Conservation (phyloP, 192 early-diverging fungal species). For the Dissophora globulifera region DNA sequence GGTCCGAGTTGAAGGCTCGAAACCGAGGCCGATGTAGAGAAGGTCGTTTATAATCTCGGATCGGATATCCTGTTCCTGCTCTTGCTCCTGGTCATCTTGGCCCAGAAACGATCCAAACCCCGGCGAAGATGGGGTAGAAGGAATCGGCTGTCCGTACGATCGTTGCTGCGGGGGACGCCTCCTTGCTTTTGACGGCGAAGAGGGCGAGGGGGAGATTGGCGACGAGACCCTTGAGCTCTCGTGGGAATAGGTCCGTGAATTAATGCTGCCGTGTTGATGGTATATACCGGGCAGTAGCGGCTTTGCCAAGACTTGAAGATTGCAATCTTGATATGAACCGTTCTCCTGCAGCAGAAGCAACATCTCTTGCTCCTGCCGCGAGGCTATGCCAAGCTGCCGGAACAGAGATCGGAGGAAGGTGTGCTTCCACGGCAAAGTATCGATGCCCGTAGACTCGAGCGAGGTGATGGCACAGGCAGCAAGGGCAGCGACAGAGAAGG, state of each 20-base stretch:
- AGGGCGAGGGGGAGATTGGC: slow-evolving; percentile 26
- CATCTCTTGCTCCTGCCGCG: slow-evolving; percentile 49
- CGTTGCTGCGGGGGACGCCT: slow-evolving; percentile 20
- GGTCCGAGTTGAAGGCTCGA: slow-evolving; percentile 40
- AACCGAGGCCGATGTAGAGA: slow-evolving; percentile 48
- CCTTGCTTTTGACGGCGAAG: slow-evolving; percentile 22
- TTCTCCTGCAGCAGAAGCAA: slow-evolving; percentile 37
- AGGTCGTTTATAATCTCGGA: slow-evolving; percentile 48
- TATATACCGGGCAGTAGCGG: slow-evolving; percentile 28
- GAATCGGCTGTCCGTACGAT: slow-evolving; percentile 2
- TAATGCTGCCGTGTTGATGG: background rate
- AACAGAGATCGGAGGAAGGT: slow-evolving; percentile 40
- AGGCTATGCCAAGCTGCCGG: slow-evolving; percentile 34
- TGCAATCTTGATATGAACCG: slow-evolving; percentile 45
- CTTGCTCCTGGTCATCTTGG: slow-evolving; percentile 3
- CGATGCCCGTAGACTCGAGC: slow-evolving; percentile 30
- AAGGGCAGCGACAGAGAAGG: slow-evolving; percentile 38
- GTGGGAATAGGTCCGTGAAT: background rate
- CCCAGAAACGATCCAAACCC: background rate
- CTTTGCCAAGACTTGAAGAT: slow-evolving; percentile 39
- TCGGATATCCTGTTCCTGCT: slow-evolving; percentile 33
- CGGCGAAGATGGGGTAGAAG: slow-evolving; percentile 10
- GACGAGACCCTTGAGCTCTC: slow-evolving; percentile 9
- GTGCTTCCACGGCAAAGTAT: slow-evolving; percentile 50
- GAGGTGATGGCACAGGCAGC: slow-evolving; percentile 43